Evolutionary conservation across 768 basidiomycete species (phyloP).

Genomic region (Boletus speciosus): DNA sequence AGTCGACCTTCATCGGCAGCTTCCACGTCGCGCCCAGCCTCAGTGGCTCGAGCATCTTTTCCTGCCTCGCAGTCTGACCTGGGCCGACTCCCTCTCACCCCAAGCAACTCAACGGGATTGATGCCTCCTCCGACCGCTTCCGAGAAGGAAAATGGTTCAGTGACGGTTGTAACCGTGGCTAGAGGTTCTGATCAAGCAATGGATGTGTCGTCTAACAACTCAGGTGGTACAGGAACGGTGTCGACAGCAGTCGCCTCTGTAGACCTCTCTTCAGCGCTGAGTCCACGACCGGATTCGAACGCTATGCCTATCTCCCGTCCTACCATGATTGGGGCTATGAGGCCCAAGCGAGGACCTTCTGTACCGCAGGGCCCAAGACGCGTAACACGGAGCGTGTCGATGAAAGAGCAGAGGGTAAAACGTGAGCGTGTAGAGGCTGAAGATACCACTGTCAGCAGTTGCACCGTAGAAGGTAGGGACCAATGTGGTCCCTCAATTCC

Average conservation of each 20-base stretch:
- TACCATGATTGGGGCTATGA: slow-evolving; percentile 11
- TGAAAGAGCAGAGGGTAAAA: slow-evolving; percentile 20
- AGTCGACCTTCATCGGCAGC: not conserved
- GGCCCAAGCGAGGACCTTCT: slow-evolving; percentile 14
- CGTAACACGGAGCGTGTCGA: slow-evolving; percentile 28
- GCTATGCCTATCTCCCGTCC: not conserved
- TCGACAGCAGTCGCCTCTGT: not conserved
- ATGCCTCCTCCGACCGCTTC: slow-evolving; percentile 2
- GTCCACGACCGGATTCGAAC: not conserved
- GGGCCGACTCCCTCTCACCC: not conserved
- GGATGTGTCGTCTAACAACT: not conserved
- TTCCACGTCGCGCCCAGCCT: not conserved
- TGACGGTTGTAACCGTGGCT: not conserved
- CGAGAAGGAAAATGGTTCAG: not conserved
- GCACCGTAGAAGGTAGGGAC: slow-evolving; percentile 1
- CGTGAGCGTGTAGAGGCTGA: not conserved
- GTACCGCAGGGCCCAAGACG: slow-evolving; percentile 15
- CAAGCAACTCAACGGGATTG: not conserved
- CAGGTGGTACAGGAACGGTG: not conserved
- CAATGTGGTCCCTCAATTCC: not conserved
- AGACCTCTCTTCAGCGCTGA: not conserved
- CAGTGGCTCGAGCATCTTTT: not conserved
- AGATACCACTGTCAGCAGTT: not conserved
- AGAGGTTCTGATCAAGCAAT: not conserved
- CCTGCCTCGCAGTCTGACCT: slow-evolving; percentile 2